Evolutionary conservation across 495 filamentous ascomycete species (phyloP).

Genomic region (Podospora didyma): DNA sequence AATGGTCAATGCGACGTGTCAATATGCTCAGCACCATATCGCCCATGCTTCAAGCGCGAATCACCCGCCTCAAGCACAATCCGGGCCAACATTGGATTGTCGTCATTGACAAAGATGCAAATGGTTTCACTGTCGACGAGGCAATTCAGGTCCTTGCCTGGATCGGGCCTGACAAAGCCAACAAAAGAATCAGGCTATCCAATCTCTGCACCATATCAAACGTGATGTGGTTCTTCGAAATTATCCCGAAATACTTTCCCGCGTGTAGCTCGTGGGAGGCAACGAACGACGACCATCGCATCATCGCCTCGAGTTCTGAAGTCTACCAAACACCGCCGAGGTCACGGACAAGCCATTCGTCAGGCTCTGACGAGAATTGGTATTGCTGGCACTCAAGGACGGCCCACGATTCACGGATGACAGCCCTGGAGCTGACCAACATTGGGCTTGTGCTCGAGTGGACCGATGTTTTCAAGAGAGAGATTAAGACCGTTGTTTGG

Average conservation of each 20-base stretch:
- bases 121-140: not conserved
- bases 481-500: constrained; percentile 9
- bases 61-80: not conserved
- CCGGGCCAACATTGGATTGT: not conserved
- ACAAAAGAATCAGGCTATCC: not conserved
- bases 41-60: not conserved
- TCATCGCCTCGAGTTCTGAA: not conserved
- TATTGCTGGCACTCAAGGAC: not conserved
- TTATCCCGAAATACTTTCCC: constrained; percentile 2
- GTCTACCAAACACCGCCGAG: not conserved
- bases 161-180: not conserved
- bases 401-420: not conserved
- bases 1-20: constrained; percentile 1
- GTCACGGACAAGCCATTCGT: not conserved
- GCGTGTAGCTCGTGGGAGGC: constrained; percentile 3
- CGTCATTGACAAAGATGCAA: not conserved
- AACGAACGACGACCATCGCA: not conserved
- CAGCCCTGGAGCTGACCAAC: constrained; percentile 7
- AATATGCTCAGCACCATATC: constrained; percentile 1
- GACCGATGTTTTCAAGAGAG: constrained; percentile 5
- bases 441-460: constrained; percentile 3
- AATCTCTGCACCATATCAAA: constrained; percentile 2
- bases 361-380: not conserved
- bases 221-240: constrained; percentile 8
- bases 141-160: not conserved